Evolutionary conservation across 2,329 filamentous ascomycete species (phyloP).

Genomic region (Talaromyces rugulosus): DNA sequence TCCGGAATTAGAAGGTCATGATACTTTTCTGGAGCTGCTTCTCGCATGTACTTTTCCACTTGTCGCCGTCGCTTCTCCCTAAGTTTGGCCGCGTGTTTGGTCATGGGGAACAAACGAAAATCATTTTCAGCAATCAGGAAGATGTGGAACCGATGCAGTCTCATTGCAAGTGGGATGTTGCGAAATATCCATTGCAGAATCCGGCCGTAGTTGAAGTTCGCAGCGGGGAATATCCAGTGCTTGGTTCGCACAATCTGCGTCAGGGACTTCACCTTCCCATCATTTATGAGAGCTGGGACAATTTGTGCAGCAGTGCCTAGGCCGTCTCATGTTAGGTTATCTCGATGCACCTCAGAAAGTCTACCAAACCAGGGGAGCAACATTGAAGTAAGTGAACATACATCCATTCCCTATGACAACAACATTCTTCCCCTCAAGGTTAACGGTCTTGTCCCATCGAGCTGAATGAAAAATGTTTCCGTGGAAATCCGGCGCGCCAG

Average conservation of each 20-base stretch:
- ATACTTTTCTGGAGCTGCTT: constrained; percentile 53
- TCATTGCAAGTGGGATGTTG: constrained; percentile 42
- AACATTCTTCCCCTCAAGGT: constrained; percentile 23
- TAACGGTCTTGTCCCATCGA: constrained; percentile 21
- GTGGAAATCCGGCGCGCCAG: constrained; percentile 18
- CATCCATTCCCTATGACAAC: constrained; percentile 32
- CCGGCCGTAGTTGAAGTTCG: constrained; percentile 42
- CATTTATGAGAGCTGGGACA: constrained; percentile 26
- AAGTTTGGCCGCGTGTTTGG: constrained; percentile 39
- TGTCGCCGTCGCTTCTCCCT: constrained; percentile 27
- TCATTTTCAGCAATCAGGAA: constrained; percentile 29
- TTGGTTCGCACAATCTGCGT: constrained; percentile 55
- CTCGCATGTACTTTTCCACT: constrained; percentile 45
- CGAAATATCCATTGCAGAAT: constrained; percentile 46
- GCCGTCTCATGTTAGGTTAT: constrained; percentile 38
- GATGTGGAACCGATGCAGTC: constrained; percentile 31
- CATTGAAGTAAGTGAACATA: constrained; percentile 7
- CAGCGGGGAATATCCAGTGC: constrained; percentile 51
- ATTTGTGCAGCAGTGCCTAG: constrained; percentile 24
- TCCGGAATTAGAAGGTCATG: constrained; percentile 58
- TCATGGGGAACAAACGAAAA: constrained; percentile 21
- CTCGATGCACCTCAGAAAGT: constrained; percentile 24
- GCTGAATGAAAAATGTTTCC: constrained; percentile 26
- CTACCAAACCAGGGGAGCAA: background rate
- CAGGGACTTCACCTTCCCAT: constrained; percentile 45